Evolutionary conservation across 2,329 filamentous ascomycete genomes (phyloP), one percentile per base, ranked within the genome.

Genomic region (Leptosphaerulina australis): DNA sequence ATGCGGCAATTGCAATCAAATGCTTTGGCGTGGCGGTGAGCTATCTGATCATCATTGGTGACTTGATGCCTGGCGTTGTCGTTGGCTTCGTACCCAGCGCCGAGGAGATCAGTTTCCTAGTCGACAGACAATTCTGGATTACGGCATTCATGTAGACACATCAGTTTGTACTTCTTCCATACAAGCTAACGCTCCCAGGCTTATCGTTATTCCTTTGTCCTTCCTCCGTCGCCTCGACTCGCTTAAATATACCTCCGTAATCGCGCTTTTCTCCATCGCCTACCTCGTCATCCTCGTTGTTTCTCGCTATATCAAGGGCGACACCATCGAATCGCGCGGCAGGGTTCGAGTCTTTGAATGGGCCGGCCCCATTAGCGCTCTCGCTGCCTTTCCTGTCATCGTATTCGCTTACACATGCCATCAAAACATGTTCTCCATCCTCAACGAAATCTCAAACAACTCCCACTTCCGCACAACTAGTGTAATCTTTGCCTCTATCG

Each of bases 341-440:
- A 83, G 87, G 8, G 84, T 99, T 52, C 84, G 88, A 38, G 77
- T 91, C 22, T 80, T 97, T 56, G 77, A 83, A 55, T 96, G 91
- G 87, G 87, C 85, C 33, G 90, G 93, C 6, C 81, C 90, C 3
- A 80, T 96, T 8, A 83, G 88, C 26, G 86, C 88, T 5, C 79
- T 99, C 44, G 91, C 90, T 62, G 92, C 89, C 56, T 84, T 99
- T 58, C 94, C 94, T 0, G 91, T 99, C 44, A 92, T 97, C 48
- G 90, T 99, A 2, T 99, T 99, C 79, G 94, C 93, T n/a, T 99
- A 97, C 72, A 99, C 94, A 1, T 99, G 94, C 71, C 94, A 99
- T 74, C 94, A 99, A 68, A 99, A 99, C 71, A 99, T 99, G 94
- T 99, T 99, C 72, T 96, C 93, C 9, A 96, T 99, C 59, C 77